phyloP scores from a whole-genome alignment of 2,329 filamentous ascomycete species.

The Colletotrichum magnum region DNA sequence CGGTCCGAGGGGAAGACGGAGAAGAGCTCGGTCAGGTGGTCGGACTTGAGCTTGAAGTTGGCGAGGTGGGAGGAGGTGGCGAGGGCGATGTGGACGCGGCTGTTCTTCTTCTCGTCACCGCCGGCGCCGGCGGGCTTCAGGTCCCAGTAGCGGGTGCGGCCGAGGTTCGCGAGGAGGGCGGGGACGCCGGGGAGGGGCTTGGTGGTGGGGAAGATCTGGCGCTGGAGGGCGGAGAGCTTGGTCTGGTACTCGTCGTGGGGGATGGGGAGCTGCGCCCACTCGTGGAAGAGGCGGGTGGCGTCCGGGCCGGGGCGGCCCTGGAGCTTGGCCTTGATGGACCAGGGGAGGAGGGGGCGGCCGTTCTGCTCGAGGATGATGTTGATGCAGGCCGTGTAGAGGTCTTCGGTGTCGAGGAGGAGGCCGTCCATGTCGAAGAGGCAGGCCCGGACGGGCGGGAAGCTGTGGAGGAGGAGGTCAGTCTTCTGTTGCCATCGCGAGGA shows the following conservation, averaged over 20 bases:
- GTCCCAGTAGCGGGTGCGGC: constrained; percentile 66
- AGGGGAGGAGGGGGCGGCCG: constrained; percentile 82
- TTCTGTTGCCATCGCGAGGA: not conserved
- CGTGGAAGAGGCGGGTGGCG: constrained; percentile 71
- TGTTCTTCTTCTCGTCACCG: constrained; percentile 44
- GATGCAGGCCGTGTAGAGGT: constrained; percentile 86
- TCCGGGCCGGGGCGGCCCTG: constrained; percentile 70
- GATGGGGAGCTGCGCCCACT: constrained; percentile 91
- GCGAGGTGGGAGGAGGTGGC: constrained; percentile 82
- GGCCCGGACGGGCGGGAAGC: constrained; percentile 85
- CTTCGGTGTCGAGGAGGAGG: constrained; percentile 93
- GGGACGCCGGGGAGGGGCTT: constrained; percentile 84
- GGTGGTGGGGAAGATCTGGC: constrained; percentile 79
- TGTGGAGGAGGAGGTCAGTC: constrained; percentile 49
- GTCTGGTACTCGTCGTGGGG: constrained; percentile 74
- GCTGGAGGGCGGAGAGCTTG: constrained; percentile 75
- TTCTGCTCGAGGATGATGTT: constrained; percentile 87
- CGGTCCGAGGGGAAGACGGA: constrained; percentile 77
- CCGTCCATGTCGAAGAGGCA: constrained; percentile 99
- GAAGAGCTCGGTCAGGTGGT: constrained; percentile 71
- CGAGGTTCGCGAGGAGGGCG: constrained; percentile 75
- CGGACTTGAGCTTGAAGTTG: constrained; percentile 85
- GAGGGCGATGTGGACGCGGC: constrained; percentile 82
- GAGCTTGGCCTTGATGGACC: constrained; percentile 93
- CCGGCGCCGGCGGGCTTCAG: constrained; percentile 46